Percentiles rank a stretch among this genome's conserved stretches.
These are phyloP conservation scores for Hymenochaete sp. DNA, from an alignment of 1,284 basidiomycete genomes.

Conservation along the genomic window DNA sequence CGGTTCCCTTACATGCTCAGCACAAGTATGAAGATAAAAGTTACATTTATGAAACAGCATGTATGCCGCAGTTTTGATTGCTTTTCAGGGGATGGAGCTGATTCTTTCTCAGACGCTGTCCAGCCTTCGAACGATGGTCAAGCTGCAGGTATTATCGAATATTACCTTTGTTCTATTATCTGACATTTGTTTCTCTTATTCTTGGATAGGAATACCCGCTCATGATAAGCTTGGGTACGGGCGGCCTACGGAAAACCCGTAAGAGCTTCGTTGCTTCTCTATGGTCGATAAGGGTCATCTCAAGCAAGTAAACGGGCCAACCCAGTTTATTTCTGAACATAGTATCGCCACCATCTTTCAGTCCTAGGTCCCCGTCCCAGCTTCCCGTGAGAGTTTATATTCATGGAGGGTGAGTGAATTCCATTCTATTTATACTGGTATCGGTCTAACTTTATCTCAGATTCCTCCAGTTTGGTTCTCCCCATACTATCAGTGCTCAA, in stretches of 20 bases:
- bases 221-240: slow-evolving; percentile 57
- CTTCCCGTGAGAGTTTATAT: slow-evolving; percentile 68
- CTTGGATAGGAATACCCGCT: slow-evolving; percentile 32
- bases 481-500: slow-evolving; percentile 47
- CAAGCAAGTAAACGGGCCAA: background rate
- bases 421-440: background rate
- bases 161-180: background rate
- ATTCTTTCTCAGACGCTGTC: slow-evolving; percentile 36
- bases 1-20: slow-evolving; percentile 41
- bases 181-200: background rate
- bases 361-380: slow-evolving; percentile 27
- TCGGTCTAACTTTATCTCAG: slow-evolving; percentile 29
- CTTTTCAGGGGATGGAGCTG: background rate
- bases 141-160: slow-evolving; percentile 35
- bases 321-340: slow-evolving; percentile 62
- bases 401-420: slow-evolving; percentile 52
- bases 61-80: slow-evolving; percentile 30
- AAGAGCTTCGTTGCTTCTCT: slow-evolving; percentile 17
- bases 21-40: slow-evolving; percentile 49
- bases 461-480: slow-evolving; percentile 75
- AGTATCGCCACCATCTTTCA: slow-evolving; percentile 50
- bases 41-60: slow-evolving; percentile 51
- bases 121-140: slow-evolving; percentile 62
- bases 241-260: slow-evolving; percentile 64
- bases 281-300: slow-evolving; percentile 9